Evolutionary conservation across 1,284 basidiomycete genomes (phyloP).

Genomic region (Marasmius tenuissimus): DNA sequence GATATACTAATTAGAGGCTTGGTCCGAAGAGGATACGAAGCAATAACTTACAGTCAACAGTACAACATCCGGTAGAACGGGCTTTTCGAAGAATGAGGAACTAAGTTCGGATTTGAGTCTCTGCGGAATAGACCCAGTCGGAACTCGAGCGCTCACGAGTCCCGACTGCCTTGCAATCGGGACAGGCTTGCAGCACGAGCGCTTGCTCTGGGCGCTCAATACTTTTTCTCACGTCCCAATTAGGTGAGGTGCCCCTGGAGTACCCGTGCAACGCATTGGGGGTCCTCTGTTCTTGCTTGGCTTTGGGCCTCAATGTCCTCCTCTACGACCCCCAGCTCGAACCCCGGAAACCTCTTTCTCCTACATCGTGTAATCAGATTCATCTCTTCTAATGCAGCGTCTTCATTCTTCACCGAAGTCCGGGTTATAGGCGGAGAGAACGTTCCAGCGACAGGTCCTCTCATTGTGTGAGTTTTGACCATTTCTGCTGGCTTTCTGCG

Average conservation of each 20-base stretch:
- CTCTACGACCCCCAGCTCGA: background rate
- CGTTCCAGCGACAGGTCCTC: conserved; percentile 80
- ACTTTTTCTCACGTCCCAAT: background rate
- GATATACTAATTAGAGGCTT: no score
- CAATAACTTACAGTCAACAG: no score
- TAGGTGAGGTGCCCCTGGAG: background rate
- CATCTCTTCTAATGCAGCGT: conserved; percentile 72
- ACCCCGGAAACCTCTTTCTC: conserved; percentile 17
- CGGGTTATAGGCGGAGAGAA: conserved; percentile 83
- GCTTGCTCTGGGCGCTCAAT: no score
- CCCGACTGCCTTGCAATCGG: no score
- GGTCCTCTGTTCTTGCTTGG: background rate
- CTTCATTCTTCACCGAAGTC: conserved; percentile 86
- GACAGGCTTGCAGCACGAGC: no score
- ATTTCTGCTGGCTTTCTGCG: background rate
- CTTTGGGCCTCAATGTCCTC: background rate
- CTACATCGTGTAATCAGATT: conserved; percentile 66
- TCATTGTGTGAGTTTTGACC: conserved; percentile 75
- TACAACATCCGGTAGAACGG: no score
- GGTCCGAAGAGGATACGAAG: no score
- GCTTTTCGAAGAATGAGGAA: no score
- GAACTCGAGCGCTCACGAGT: no score
- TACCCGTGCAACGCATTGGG: no score
- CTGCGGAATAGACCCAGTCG: no score
- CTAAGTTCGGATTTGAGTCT: no score